Evolutionary conservation across 768 basidiomycete species (phyloP), one percentile per base, ranked within the genome.

Genomic region (Mycena chlorophos): DNA sequence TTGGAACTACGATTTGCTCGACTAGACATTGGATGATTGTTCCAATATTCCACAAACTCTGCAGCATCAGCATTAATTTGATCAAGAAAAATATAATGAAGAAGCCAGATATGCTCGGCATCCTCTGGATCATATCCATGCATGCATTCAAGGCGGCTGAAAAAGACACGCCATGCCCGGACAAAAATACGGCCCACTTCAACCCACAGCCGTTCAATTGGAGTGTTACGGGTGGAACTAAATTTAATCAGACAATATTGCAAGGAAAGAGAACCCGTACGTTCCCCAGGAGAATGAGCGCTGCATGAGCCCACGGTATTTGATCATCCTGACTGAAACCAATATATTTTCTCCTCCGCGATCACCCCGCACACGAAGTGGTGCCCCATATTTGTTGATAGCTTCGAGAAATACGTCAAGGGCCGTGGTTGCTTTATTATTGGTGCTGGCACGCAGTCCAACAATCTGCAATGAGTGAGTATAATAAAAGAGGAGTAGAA

Each of bases 251-350:
- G 28, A 2, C 48, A 72, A 72, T 2, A 71, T 54, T 31, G 19
- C 12, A 22, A 69, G 66, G 13, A 73, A 54, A 0, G 72, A 58
- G 68, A 70, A 71, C 1, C 70, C 52, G 43, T 69, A 72, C 10
- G 43, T 13, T 1, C 56, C 51, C 52, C 52, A 58, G 0, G 52
- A 46, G 17, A 57, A 58, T 12, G 51, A 58, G 2, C 29, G 65
- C 22, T 63, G 51, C 42, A 58, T 54, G 1, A 60, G 49, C 0
- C 71, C 69, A 1, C 58, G 49, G 1, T 34, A 19, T 43, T 61
- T 40, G 31, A 69, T 63, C 70, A 73, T 71, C 22, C 54, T 63
- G 1, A 61, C 56, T 0, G 67, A 58, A 16, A 68, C 65, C 14
- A 57, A 52, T 22, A 62, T 59, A 55, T 71, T 72, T 50, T 71